A percentile compares a stretch with the other conserved stretches of the same genome.
Conservation (phyloP, 2,329 filamentous ascomycete genomes). For the Sporothrix inflata region DNA sequence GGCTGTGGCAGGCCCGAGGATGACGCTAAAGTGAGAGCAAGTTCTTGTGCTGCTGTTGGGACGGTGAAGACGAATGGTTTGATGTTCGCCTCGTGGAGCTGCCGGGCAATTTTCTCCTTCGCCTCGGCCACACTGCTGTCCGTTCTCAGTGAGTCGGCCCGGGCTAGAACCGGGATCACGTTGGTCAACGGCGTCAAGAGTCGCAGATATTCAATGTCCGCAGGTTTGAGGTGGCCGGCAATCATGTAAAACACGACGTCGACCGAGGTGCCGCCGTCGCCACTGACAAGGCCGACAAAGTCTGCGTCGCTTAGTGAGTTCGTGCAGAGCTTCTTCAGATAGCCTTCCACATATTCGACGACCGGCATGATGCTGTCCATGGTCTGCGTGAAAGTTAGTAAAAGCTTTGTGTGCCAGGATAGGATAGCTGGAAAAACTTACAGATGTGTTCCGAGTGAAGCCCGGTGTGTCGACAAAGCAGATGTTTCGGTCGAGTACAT, state of each 20-base stretch:
- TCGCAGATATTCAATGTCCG: conserved; percentile 73
- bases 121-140: conserved; percentile 58
- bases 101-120: conserved; percentile 62
- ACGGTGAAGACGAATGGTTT: conserved; percentile 68
- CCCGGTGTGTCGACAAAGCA: conserved; percentile 89
- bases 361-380: conserved; percentile 63
- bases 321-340: conserved; percentile 65
- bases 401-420: too few relatives aligned
- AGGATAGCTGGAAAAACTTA: conserved; percentile 41
- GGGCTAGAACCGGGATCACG: conserved; percentile 79
- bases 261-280: conserved; percentile 79
- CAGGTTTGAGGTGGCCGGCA: conserved; percentile 60
- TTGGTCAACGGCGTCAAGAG: conserved; percentile 76
- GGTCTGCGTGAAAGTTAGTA: conserved; percentile 42
- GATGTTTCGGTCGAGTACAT: conserved; percentile 84
- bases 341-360: conserved; percentile 72
- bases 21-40: neutral
- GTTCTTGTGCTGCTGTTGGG: conserved; percentile 36
- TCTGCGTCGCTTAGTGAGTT: conserved; percentile 72
- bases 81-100: conserved; percentile 61
- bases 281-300: conserved; percentile 75
- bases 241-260: conserved; percentile 86
- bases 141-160: conserved; percentile 68
- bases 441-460: conserved; percentile 57
- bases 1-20: conserved; percentile 45